Base-by-base conservation (phyloP, 2,329 filamentous ascomycete genomes). In the Camptophora hylomeconis region DNA sequence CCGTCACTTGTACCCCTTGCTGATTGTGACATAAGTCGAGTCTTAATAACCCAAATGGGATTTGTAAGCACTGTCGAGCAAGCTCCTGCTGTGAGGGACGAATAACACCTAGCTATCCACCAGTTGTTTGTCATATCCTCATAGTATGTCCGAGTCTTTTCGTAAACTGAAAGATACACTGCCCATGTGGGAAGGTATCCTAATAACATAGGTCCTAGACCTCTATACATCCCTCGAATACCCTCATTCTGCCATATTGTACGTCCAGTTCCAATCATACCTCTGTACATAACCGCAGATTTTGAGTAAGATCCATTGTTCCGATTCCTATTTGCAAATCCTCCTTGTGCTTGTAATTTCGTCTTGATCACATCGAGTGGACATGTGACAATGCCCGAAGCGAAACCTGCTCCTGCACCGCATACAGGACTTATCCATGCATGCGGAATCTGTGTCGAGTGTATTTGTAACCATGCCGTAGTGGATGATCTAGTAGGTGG, bases 41-140 rank as follows among this genome's bases (percentile, higher is more conserved):
- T 98, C 59, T 98, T 98, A 61, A 98, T 93, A 20, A 98, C 89
- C 89, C 89, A 98, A 37, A 98, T 98, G 1, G 89, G 89, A 54
- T 95, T 98, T 14, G 89, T 98, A 38, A 78, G 80, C 39, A 95
- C 68, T 3, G 89, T 98, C 42, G 86, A 94, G 59, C 80, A 93
- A 37, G 75, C 84, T 30, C 89, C 89, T 14, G 87, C 89, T 32
- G 84, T 70, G 36, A 98, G 72, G 7, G 89, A 93, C 13, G 89
- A 89, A 63, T 80, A 86, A 41, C 89, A 78, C 49, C 82, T 83
- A 46, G 87, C 71, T 24, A 83, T 52, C 59, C 81, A 77, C 47
- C 71, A 72, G 50, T 82, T 87, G 37, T 75, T 69, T 47, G 77
- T 69, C 39, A 75, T 61, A 29, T 75, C 63, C 13, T 42, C 37